phyloP scores from a whole-genome alignment of 306 rosid genomes.

The Cucumis sativus region DNA sequence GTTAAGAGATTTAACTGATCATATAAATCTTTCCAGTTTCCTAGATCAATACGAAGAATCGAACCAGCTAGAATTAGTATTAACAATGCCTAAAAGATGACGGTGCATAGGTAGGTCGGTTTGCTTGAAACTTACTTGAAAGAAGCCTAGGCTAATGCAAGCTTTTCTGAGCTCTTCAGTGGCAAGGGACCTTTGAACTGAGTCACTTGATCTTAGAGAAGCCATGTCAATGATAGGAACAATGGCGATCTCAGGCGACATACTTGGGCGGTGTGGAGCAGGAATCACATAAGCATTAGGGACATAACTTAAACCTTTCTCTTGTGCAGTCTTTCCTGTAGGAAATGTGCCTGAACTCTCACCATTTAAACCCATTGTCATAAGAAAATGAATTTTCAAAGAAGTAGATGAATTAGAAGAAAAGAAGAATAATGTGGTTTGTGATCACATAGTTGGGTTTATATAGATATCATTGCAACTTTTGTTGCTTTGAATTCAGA shows the following conservation, averaged over 20 bases:
- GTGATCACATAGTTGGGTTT: background rate
- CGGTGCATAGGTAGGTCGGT: background rate
- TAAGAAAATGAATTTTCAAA: background rate
- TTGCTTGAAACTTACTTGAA: constrained; percentile 20
- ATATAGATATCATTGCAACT: background rate
- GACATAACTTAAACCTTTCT: constrained; percentile 26
- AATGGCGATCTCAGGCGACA: constrained; percentile 8
- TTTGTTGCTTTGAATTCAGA: background rate
- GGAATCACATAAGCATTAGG: constrained; percentile 28
- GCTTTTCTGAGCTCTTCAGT: constrained; percentile 17
- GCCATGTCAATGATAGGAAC: constrained; percentile 28
- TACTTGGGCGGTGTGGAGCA: constrained; percentile 18
- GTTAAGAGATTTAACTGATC: background rate
- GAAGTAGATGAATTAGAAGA: background rate
- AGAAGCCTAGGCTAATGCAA: constrained; percentile 34
- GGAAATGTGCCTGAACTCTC: constrained; percentile 17
- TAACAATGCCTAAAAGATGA: background rate
- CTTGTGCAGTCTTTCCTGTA: constrained; percentile 25
- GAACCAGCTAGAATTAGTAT: background rate
- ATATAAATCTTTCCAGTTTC: background rate
- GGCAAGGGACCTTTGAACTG: constrained; percentile 11
- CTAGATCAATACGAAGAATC: background rate
- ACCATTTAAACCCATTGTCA: background rate
- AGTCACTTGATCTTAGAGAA: constrained; percentile 12
- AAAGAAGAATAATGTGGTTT: background rate